Base-by-base conservation (phyloP, 2,329 filamentous ascomycete genomes). In the Corinectria fuckeliana region DNA sequence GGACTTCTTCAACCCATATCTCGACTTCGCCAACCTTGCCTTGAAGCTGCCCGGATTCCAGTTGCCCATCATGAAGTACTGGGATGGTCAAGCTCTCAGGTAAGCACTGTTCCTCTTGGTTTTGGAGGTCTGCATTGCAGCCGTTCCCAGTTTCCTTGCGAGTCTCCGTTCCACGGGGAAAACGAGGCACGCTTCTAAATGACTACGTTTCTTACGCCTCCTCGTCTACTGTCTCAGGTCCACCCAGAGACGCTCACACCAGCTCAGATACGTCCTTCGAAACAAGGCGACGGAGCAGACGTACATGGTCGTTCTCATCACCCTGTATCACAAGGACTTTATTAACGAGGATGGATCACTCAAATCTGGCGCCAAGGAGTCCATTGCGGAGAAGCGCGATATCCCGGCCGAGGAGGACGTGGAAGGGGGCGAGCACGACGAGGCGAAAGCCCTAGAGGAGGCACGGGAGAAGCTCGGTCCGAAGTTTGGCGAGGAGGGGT, bases 181-280 rank as follows among this genome's bases (percentile, higher is more conserved):
- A 21, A 32, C 13, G 7, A 38, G 47, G n/a, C 25, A 42, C 34
- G 9, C 67, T 59, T 72, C 67, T 72, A 51, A 42, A 47, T 52
- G 58, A 47, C 32, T 51, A 50, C 58, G 36, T 65, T 58, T 65
- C 60, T 68, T 58, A 64, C 61, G 50, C 56, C 54, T 56, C 55
- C 50, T 38, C 61, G 45, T 65, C 70, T 65, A 68, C 69, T 60
- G 57, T 58, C 50, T 41, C 57, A 72, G 74, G 69, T 67, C 71
- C 48, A 62, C 60, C 48, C 69, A 70, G 69, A 84, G 86, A 73
- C 91, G 91, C 82, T 90, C 91, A 81, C 91, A 96, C 78, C 84
- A 88, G 67, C 85, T 96, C 78, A 93, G 93, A 84, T 97, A 98
- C 77, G 92, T 96, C 58, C 84, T 98, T 72, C 94, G 93, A 73